These are phyloP conservation scores for Termitomyces sp. DNA, from an alignment of 768 basidiomycete species.

Conservation along the genomic window DNA sequence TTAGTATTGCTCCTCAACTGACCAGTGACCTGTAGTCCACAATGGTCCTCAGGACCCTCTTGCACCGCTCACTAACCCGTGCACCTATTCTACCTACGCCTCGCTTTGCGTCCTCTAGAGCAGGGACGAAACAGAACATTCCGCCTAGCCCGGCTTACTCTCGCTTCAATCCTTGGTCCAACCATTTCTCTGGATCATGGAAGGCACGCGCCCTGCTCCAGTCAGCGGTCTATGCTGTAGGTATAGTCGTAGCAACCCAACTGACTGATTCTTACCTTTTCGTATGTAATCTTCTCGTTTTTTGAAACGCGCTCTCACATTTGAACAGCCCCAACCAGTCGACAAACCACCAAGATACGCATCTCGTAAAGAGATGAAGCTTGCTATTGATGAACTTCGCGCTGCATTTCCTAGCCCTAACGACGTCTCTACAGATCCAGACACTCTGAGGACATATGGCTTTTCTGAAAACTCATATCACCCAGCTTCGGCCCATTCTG, in stretches of 20 bases:
- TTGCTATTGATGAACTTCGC: slow-evolving; percentile 53
- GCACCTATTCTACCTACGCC: neutral
- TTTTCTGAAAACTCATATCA: slow-evolving; percentile 71
- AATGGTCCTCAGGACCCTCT: neutral
- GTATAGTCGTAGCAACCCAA: slow-evolving; percentile 28
- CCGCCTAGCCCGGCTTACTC: neutral
- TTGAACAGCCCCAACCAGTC: slow-evolving; percentile 6
- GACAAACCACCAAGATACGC: slow-evolving; percentile 34
- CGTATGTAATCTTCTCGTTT: slow-evolving; percentile 16
- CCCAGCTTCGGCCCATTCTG: slow-evolving; percentile 52
- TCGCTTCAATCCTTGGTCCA: slow-evolving; percentile 40
- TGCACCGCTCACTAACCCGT: neutral
- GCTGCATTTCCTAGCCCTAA: slow-evolving; percentile 41
- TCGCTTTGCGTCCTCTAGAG: neutral
- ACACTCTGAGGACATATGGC: slow-evolving; percentile 52
- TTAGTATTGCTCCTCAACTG: neutral
- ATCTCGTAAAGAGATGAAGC: slow-evolving; percentile 39
- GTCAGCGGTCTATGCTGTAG: slow-evolving; percentile 30
- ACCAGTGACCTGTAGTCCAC: neutral
- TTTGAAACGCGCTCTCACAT: neutral
- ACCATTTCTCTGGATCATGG: slow-evolving; percentile 30
- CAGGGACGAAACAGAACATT: neutral
- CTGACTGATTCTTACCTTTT: slow-evolving; percentile 23
- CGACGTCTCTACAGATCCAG: slow-evolving; percentile 47
- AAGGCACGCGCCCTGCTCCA: slow-evolving; percentile 31